Base-by-base conservation (phyloP, 345 rosid genomes). In the Gossypium longicalyx region DNA sequence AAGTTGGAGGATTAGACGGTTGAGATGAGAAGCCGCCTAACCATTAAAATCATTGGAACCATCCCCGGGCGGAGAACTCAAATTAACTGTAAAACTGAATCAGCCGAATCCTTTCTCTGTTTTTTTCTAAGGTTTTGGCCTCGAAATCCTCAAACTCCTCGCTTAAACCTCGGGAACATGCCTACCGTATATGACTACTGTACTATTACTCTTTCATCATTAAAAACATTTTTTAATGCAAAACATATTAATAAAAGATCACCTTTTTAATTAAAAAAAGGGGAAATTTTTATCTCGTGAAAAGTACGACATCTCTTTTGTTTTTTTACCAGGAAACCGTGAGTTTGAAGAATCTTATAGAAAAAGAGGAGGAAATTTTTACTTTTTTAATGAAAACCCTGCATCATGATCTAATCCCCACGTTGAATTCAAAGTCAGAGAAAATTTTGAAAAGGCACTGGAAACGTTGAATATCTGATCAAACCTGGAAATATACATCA, bases 111-210 rank as follows among this genome's bases (percentile, higher is more conserved):
- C 54, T 27, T 47, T 27, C 49, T 29, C 29, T 49, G 10, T 19
- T 16, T 20, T 7, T 10, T 15, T 48, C 1, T 17, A 11, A 17
- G 27, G 2, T 48, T 49, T 34, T 29, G 19, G 38, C 87, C 85
- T 83, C 77, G 76, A 65, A 51, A 51, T 38, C 27, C 73, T 72
- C 82, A 70, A 83, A 71, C 77, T 12, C 63, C 53, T 49, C 77
- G 5, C 47, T 12, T 17, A 64, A 51, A 60, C 79, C 77, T 78
- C 75, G 76, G 79, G 79, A 78, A 66, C 58, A 70, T 38, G 74
- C 17, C 49, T 16, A 29, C 75, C 70, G 25, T 63, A 22, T 62
- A 22, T 47, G 57, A 27, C 19, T 9, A 17, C 19, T 23, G 34
- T 10, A 64, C 51, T 19, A 58, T 7, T 22, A 22, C 13, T 19